Percentiles rank a stretch among this genome's conserved stretches.
These are phyloP conservation scores for Mycena sp. DNA, from an alignment of 1,284 basidiomycete species.

Conservation along the genomic window DNA sequence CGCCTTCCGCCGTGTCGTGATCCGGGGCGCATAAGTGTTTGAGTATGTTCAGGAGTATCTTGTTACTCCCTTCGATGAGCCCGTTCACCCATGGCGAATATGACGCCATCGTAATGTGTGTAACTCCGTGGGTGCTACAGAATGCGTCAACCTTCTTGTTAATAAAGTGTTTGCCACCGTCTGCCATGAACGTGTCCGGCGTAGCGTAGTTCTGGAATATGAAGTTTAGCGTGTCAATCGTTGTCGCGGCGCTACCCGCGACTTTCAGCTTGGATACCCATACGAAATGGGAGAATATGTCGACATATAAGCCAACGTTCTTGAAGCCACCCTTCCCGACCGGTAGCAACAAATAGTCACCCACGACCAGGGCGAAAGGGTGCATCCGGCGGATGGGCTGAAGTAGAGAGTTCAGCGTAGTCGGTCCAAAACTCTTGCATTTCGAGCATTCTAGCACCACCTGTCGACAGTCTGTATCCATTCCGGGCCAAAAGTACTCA, in stretches of 20 bases:
- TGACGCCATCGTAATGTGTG: conserved; percentile 38
- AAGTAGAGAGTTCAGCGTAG: conserved; percentile 41
- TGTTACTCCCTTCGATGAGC: conserved; percentile 7
- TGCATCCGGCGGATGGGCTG: conserved; percentile 46
- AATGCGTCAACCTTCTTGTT: conserved; percentile 41
- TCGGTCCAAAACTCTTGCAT: conserved; percentile 40
- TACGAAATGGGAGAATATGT: conserved; percentile 18
- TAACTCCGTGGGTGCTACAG: conserved; percentile 36
- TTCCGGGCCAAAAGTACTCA: conserved; percentile 37
- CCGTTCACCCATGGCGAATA: conserved; percentile 47
- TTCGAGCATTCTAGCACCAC: conserved; percentile 39
- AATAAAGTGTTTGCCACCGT: conserved; percentile 50
- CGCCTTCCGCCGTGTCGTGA: conserved; percentile 41
- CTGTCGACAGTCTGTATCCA: conserved; percentile 35
- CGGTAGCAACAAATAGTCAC: conserved; percentile 46
- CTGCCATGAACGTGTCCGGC: conserved; percentile 47
- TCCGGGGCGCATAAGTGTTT: conserved; percentile 39
- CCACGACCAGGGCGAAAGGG: conserved; percentile 47
- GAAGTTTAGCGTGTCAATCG: conserved; percentile 28
- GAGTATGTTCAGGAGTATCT: conserved; percentile 21
- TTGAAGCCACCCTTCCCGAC: conserved; percentile 42
- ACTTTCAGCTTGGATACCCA: conserved; percentile 14
- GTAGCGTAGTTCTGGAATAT: conserved; percentile 38
- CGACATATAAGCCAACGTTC: conserved; percentile 14
- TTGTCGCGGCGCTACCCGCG: conserved; percentile 30